Conservation (phyloP, 2,329 filamentous ascomycete species). For the Balansia obtecta region DNA sequence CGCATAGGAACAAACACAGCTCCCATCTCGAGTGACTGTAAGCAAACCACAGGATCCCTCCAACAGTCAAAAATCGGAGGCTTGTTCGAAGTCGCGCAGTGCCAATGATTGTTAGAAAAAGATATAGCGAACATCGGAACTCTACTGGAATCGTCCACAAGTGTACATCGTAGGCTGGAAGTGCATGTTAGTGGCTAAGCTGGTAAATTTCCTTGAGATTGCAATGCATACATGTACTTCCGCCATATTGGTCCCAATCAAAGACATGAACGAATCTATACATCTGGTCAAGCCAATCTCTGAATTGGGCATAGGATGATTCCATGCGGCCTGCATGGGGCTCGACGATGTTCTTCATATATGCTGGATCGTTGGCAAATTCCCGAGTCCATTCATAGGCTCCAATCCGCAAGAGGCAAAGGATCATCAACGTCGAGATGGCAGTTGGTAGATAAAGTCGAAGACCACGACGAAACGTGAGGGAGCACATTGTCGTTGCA, state of each 20-base stretch:
- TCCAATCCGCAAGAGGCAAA: constrained; percentile 31
- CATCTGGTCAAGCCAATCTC: constrained; percentile 35
- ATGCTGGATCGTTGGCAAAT: constrained; percentile 30
- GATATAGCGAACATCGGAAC: constrained; percentile 43
- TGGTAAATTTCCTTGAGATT: neutral
- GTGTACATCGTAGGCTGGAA: constrained; percentile 39
- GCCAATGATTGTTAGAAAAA: constrained; percentile 41
- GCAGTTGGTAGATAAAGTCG: constrained; percentile 39
- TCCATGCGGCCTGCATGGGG: constrained; percentile 29
- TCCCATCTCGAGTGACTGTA: constrained; percentile 41
- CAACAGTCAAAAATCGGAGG: constrained; percentile 30
- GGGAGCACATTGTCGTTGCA: constrained; percentile 32
- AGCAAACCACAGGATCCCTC: constrained; percentile 28
- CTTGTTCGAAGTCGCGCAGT: constrained; percentile 31
- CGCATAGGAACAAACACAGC: constrained; percentile 40
- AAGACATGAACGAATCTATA: constrained; percentile 38
- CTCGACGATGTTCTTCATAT: constrained; percentile 36
- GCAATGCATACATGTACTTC: constrained; percentile 27
- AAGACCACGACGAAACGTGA: constrained; percentile 38
- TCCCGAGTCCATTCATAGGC: constrained; percentile 35
- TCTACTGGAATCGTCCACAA: constrained; percentile 53
- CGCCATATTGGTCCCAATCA: constrained; percentile 35
- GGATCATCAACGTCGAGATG: constrained; percentile 36
- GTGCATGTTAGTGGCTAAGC: constrained; percentile 10
- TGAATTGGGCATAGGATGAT: constrained; percentile 26